Percentiles rank a stretch among this genome's conserved stretches.
phyloP scores from a whole-genome alignment of 176 grass and related monocot genomes.

The Dactylis glomerata region DNA sequence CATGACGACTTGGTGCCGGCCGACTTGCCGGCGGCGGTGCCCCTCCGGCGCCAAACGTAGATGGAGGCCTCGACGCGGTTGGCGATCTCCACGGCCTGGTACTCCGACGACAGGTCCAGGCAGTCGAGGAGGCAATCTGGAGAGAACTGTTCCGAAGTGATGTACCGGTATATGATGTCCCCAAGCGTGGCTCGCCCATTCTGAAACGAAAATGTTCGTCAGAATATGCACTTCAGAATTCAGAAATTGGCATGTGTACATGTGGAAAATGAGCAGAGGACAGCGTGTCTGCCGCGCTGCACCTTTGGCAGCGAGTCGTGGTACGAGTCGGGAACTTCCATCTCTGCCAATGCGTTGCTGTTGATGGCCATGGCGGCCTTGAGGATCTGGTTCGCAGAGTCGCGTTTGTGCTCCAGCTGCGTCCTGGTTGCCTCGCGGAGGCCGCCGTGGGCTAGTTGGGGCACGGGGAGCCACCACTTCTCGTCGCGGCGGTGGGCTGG shows the following conservation, averaged over 20 bases:
- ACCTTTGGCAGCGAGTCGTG: conserved; percentile 84
- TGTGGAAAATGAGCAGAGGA: not conserved
- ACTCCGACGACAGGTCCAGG: conserved; percentile 70
- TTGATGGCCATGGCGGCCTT: conserved; percentile 97
- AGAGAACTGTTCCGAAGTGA: conserved; percentile 66
- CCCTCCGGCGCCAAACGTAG: conserved; percentile 60
- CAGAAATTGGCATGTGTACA: not conserved
- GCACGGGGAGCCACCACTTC: conserved; percentile 98
- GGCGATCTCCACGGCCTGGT: conserved; percentile 65
- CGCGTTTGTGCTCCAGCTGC: conserved; percentile 77
- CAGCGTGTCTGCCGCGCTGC: not conserved
- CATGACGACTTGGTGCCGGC: conserved; percentile 43
- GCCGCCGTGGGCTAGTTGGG: conserved; percentile 52
- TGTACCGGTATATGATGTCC: conserved; percentile 63
- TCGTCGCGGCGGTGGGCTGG: conserved; percentile 57
- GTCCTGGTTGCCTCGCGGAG: conserved; percentile 49
- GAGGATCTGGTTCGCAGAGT: conserved; percentile 76
- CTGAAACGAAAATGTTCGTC: conserved; percentile 13
- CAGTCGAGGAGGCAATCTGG: conserved; percentile 66
- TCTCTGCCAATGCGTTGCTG: conserved; percentile 77
- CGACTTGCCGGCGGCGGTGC: conserved; percentile 3
- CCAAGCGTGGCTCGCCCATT: conserved; percentile 59
- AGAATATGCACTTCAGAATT: not conserved
- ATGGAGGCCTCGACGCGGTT: conserved; percentile 69
- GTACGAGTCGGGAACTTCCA: conserved; percentile 87